Percentiles rank a stretch among this genome's conserved stretches.
Conservation (phyloP, 371 early-diverging fungal species). For the Umbelopsis sp. region DNA sequence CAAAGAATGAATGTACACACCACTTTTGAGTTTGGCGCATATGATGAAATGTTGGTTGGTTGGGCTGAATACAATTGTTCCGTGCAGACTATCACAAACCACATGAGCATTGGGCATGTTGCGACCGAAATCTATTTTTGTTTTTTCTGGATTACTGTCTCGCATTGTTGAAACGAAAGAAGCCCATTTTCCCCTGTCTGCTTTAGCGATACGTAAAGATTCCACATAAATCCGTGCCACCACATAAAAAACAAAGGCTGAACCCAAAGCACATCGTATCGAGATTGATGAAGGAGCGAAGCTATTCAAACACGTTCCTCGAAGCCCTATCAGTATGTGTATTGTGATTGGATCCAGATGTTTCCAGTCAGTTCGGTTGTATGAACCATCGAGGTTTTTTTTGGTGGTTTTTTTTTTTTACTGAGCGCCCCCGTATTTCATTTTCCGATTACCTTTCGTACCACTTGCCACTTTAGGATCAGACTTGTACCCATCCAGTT, state of each 20-base stretch:
- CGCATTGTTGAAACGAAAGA: slow-evolving; percentile 14
- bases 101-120: slow-evolving; percentile 18
- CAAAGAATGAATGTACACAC: too few relatives aligned
- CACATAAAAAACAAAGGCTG: not conserved
- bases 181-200: not conserved
- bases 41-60: not conserved
- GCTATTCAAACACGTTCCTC: too few relatives aligned
- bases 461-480: not conserved
- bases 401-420: not conserved
- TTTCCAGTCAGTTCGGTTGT: too few relatives aligned
- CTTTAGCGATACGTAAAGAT: not conserved
- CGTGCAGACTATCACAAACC: not conserved
- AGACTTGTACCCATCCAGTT: slow-evolving; percentile 5
- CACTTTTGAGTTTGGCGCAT: not conserved
- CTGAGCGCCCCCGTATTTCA: slow-evolving; percentile 14
- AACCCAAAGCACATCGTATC: too few relatives aligned
- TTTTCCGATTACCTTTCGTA: slow-evolving; percentile 5
- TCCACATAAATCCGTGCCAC: slow-evolving; percentile 16
- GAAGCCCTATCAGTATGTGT: too few relatives aligned
- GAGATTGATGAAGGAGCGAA: too few relatives aligned
- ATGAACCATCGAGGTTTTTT: not conserved
- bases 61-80: too few relatives aligned
- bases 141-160: slow-evolving; percentile 8
- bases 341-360: too few relatives aligned
- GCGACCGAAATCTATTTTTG: slow-evolving; percentile 8